Base-by-base conservation (phyloP, 129 eudicot genomes). In the Escallonia herrerae region DNA sequence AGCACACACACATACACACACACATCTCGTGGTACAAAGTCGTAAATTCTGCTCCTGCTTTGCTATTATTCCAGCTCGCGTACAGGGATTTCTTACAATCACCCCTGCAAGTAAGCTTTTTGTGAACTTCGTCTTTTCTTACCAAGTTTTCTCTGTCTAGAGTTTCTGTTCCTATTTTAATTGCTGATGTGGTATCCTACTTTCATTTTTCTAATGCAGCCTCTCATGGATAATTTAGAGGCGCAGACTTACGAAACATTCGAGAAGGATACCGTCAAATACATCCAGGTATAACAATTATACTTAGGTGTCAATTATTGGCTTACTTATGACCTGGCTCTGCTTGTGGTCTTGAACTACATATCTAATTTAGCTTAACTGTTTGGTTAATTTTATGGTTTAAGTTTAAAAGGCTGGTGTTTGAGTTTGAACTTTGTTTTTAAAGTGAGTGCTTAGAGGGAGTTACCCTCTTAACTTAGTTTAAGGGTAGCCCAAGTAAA, bases 211-310 rank as follows among this genome's bases (percentile, higher is more conserved):
- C 45, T 43, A 66, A 58, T 82, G 77, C 84, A 94, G 99, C 99
- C 99, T 67, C 95, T 94, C 43, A 94, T 94, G 99, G 99, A 94
- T 82, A 94, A 94, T 76, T 73, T 94, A 48, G 99, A 94, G 83
- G 99, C 99, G 56, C 99, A 94, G 78, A 94, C 99, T 5, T 94
- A 94, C 69, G 99, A 94, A 82, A 86, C 84, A 49, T 94, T 94
- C 63, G 99, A 94, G 68, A 89, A 89, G 63, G 99, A 94, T 68
- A 83, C 87, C 38, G 82, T 75, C 65, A 89, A 89, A 76, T 94
- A 94, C 79, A 80, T 77, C 57, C 97, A 89, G 90, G 99, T 94
- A 79, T 69, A 51, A 33, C 37, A 43, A 57, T 49, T 12, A 53
- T 4, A 2, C 49, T 8, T 45, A 53, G 58, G 33, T 4, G 14